These are phyloP conservation scores for Prunus armeniaca DNA, from an alignment of 306 rosid species.

Conservation along the genomic window DNA sequence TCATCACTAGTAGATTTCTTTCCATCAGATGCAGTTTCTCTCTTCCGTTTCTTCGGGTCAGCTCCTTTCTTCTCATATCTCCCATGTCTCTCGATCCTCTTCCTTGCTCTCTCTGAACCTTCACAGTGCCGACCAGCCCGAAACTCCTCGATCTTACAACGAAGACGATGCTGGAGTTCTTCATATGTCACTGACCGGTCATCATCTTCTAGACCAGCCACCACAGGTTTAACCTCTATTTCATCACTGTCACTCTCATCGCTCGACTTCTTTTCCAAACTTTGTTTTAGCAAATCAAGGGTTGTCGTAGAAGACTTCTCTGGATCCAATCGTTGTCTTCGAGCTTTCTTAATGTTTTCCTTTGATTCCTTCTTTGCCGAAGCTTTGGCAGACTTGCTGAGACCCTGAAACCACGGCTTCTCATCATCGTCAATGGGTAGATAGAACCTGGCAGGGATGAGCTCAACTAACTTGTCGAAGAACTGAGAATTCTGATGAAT, in stretches of 20 bases:
- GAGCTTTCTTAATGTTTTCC: conserved; percentile 70
- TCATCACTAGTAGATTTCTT: conserved; percentile 20
- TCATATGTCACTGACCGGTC: conserved; percentile 63
- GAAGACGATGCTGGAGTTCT: conserved; percentile 66
- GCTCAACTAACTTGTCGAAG: conserved; percentile 75
- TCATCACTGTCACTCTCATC: conserved; percentile 29
- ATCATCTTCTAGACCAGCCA: conserved; percentile 45
- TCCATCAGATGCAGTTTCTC: conserved; percentile 38
- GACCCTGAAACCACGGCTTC: conserved; percentile 88
- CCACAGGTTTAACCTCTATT: conserved; percentile 33
- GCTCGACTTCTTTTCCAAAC: conserved; percentile 35
- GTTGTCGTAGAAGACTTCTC: conserved; percentile 63
- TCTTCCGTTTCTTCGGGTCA: conserved; percentile 50
- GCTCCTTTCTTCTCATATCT: conserved; percentile 35
- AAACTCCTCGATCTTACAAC: conserved; percentile 55
- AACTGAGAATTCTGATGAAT: conserved; percentile 58
- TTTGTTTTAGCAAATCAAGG: conserved; percentile 58
- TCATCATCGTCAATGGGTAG: conserved; percentile 53
- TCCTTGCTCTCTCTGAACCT: conserved; percentile 42
- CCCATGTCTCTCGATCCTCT: conserved; percentile 45
- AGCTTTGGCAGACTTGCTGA: conserved; percentile 56
- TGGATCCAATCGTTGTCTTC: conserved; percentile 68
- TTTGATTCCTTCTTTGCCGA: conserved; percentile 63
- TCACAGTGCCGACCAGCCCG: conserved; percentile 42
- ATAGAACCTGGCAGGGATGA: conserved; percentile 83